Evolutionary conservation across 2,329 filamentous ascomycete species (phyloP).

Genomic region (Blastomyces emzantsi): DNA sequence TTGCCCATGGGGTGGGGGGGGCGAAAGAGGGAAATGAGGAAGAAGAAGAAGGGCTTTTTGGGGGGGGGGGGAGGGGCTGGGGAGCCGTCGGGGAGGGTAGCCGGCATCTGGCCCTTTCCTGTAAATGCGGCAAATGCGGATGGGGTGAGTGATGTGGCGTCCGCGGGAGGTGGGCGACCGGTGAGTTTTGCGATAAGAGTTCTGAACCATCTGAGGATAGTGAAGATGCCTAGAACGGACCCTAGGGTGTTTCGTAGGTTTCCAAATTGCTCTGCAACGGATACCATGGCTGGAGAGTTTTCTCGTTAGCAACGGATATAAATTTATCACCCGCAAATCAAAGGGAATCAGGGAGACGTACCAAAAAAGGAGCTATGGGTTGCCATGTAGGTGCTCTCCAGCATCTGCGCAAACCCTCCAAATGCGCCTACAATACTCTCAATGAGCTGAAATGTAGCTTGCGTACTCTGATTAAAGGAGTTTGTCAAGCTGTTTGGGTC

Average conservation of each 20-base stretch:
- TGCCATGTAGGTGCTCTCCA: constrained; percentile 99
- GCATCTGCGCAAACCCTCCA: constrained; percentile 96
- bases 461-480: constrained; percentile 87
- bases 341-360: constrained; percentile 41
- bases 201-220: constrained; percentile 86
- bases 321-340: not conserved
- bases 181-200: constrained; percentile 88
- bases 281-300: constrained; percentile 70
- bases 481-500: constrained; percentile 90
- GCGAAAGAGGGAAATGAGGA: constrained; percentile 87
- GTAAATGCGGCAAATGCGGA: constrained; percentile 86
- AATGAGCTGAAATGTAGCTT: constrained; percentile 96
- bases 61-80: constrained; percentile 63
- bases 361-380: constrained; percentile 98
- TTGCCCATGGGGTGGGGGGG: constrained; percentile 96
- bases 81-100: constrained; percentile 54
- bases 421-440: constrained; percentile 96
- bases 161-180: constrained; percentile 78
- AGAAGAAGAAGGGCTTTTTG: constrained; percentile 93
- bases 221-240: constrained; percentile 90
- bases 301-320: constrained; percentile 16
- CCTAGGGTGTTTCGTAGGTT: constrained; percentile 89
- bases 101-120: constrained; percentile 47
- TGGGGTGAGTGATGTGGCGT: constrained; percentile 78
- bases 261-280: constrained; percentile 93